These are phyloP conservation scores for Starmerella vitae DNA, from an alignment of 805 yeast genomes.

Conservation along the genomic window DNA sequence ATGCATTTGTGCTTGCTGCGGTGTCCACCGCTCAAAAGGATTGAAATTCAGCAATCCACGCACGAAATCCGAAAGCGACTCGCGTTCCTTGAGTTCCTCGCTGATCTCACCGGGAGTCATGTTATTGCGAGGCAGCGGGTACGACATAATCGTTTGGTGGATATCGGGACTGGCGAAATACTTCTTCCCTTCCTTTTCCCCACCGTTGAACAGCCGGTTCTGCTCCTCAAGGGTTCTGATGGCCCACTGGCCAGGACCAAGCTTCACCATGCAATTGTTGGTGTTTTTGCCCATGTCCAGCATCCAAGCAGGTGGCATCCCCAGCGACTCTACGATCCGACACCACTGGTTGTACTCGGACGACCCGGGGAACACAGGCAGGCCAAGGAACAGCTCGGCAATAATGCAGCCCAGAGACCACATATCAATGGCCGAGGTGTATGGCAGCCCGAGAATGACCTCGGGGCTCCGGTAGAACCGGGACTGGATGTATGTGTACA, in stretches of 20 bases:
- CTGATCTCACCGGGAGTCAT: constrained; percentile 37
- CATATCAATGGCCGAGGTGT: constrained; percentile 86
- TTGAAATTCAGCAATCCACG: constrained; percentile 65
- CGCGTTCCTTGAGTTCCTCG: constrained; percentile 59
- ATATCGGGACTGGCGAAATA: constrained; percentile 59
- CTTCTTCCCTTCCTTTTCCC: constrained; percentile 71
- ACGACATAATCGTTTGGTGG: constrained; percentile 61
- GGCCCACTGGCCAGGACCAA: constrained; percentile 26
- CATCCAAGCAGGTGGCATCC: constrained; percentile 90
- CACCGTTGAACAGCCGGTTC: constrained; percentile 30
- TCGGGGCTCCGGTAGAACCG: constrained; percentile 92
- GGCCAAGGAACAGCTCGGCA: constrained; percentile 78
- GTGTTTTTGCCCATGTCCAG: constrained; percentile 86
- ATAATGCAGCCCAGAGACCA: constrained; percentile 95
- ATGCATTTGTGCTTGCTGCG: constrained; percentile 85
- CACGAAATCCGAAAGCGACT: constrained; percentile 61
- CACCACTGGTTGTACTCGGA: constrained; percentile 84
- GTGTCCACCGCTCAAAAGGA: constrained; percentile 93
- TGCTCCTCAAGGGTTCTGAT: constrained; percentile 43
- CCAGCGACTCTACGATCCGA: constrained; percentile 70
- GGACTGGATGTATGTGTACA: constrained; percentile 84
- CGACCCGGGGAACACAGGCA: constrained; percentile 89
- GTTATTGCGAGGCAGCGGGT: constrained; percentile 35
- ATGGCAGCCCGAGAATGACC: constrained; percentile 80
- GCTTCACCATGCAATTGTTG: constrained; percentile 47